Conservation (phyloP, 192 early-diverging fungal species). For the Backusella morwellensis region DNA sequence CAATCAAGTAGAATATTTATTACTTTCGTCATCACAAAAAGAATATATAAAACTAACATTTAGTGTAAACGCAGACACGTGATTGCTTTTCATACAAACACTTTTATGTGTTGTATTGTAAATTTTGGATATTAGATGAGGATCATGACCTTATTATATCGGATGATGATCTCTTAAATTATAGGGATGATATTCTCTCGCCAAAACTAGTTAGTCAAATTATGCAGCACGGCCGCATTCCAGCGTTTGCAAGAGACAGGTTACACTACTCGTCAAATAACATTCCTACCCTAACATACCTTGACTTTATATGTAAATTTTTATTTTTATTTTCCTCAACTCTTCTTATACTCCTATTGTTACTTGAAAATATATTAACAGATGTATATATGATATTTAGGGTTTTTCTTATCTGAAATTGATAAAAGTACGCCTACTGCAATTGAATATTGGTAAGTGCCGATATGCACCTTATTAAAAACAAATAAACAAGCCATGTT, state of each 20-base stretch:
- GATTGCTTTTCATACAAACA: slow-evolving; percentile 96
- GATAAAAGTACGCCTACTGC: slow-evolving; percentile 35
- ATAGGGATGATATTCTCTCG: slow-evolving; percentile 73
- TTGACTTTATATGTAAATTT: slow-evolving; percentile 40
- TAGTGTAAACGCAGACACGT: slow-evolving; percentile 54
- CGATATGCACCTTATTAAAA: not conserved
- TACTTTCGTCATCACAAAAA: not conserved
- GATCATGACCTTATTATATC: slow-evolving; percentile 85
- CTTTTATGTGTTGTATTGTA: slow-evolving; percentile 97
- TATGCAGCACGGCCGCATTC: slow-evolving; percentile 59
- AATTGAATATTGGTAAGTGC: slow-evolving; percentile 37
- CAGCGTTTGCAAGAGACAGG: slow-evolving; percentile 22
- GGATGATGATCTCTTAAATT: slow-evolving; percentile 64
- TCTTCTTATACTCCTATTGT: not conserved
- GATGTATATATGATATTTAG: slow-evolving; percentile 11
- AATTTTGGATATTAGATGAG: slow-evolving; percentile 92
- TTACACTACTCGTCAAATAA: not conserved
- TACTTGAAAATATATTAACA: not conserved
- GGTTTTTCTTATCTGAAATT: slow-evolving; percentile 38
- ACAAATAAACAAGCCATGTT: not conserved
- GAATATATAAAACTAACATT: not conserved
- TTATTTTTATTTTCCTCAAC: not conserved
- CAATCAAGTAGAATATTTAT: not conserved
- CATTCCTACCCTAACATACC: slow-evolving; percentile 22
- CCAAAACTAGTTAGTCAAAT: slow-evolving; percentile 68